Evolutionary conservation across 1,284 basidiomycete genomes (phyloP), one percentile per base, ranked within the genome.

Genomic region (Malassezia globosa): DNA sequence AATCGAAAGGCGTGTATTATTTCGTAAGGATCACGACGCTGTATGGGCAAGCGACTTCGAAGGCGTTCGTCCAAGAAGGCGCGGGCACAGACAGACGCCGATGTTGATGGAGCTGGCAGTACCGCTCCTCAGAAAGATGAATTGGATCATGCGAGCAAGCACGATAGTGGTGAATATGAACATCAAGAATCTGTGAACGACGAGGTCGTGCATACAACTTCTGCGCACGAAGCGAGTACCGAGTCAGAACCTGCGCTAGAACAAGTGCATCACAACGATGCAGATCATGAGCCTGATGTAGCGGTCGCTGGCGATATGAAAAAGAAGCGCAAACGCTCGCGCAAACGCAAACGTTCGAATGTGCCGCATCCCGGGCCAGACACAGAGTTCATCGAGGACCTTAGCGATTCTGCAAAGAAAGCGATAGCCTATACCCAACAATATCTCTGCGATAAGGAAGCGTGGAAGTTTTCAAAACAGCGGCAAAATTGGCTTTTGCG

Each of bases 401-500:
- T 48, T 2, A 18, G 37, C 19, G 51, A 53, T n/a, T 13, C 41
- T 4, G 51, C 51, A 6, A 29, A 46, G 37, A 18, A 25, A 14
- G 46, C 54, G 10, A 44, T 56, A 24, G 48, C 36, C 16, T 56
- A 56, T 37, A 50, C 54, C 6, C 50, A 45, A 24, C 21, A 34
- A 7, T 56, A 50, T 38, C 16, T 44, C 4, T 13, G 23, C 5
- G 51, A 54, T 34, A 31, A 37, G n/a, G 7, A 11, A 2, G 29
- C 38, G n/a, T 56, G 55, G 55, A 56, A 56, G 23, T 56, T 56
- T 35, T 46, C 47, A n/a, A 56, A 56, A 42, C 51, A 52, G n/a
- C 42, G 46, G 5, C 55, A 56, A 38, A 48, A 49, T 26, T 54
- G 52, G 46, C 46, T 56, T 10, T 24, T 54, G 5, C 40, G 55